Evolutionary conservation across 1,284 basidiomycete genomes (phyloP).

Genomic region (Trametes polyzona): DNA sequence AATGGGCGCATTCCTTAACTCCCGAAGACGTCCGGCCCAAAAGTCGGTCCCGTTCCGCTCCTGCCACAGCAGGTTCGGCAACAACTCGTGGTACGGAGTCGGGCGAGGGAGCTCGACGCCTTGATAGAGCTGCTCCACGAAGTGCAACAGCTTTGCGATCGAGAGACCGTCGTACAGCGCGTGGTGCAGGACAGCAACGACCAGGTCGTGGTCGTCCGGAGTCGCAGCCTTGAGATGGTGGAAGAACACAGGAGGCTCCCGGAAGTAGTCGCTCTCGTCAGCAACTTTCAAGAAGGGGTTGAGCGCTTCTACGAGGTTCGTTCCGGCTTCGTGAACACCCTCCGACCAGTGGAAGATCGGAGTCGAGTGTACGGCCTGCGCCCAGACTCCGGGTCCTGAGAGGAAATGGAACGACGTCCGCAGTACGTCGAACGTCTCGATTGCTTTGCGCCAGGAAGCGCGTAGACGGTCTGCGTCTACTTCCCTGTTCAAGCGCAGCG

Average conservation of each 20-base stretch:
- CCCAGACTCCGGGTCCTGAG: constrained; percentile 43
- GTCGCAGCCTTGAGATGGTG: constrained; percentile 26
- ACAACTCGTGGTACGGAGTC: constrained; percentile 41
- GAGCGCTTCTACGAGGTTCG: constrained; percentile 17
- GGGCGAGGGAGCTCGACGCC: constrained; percentile 22
- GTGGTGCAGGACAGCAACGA: constrained; percentile 53
- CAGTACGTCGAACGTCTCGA: constrained; percentile 42
- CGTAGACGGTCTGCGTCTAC: constrained; percentile 38
- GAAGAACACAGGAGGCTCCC: constrained; percentile 42
- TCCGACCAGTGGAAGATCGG: constrained; percentile 42
- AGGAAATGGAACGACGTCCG: constrained; percentile 54
- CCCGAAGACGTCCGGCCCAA: constrained; percentile 42
- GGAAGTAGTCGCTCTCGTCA: constrained; percentile 28
- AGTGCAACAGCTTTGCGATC: constrained; percentile 40
- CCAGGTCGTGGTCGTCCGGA: constrained; percentile 20
- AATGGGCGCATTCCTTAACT: constrained; percentile 30
- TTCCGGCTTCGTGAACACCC: constrained; percentile 12
- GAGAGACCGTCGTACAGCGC: constrained; percentile 56
- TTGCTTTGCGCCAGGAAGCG: constrained; percentile 41
- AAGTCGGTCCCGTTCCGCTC: constrained; percentile 45
- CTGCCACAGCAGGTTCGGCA: constrained; percentile 40
- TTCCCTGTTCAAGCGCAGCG: constrained; percentile 38
- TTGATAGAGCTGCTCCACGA: constrained; percentile 41
- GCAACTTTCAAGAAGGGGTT: constrained; percentile 12
- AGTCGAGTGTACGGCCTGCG: constrained; percentile 46